A percentile compares a stretch with the other conserved stretches of the same genome.
Evolutionary conservation across 768 basidiomycete genomes (phyloP).

Genomic region (Leccinum longicurvipes): DNA sequence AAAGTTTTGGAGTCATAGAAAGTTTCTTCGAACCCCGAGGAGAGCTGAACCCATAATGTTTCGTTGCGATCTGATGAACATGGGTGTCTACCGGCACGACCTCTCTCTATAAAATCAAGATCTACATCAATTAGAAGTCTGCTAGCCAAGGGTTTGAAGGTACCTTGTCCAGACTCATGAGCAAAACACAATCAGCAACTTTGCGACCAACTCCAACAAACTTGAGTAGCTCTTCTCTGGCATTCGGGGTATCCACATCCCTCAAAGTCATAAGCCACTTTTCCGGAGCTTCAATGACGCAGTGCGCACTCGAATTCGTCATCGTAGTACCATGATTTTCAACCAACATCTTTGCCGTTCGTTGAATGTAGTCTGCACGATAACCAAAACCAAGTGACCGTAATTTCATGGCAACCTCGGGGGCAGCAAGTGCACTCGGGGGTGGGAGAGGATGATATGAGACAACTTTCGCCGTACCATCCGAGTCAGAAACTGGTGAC

Average conservation of each 20-base stretch:
- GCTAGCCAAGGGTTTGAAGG: slow-evolving; percentile 2
- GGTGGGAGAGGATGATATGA: slow-evolving; percentile 82
- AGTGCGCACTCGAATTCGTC: neutral
- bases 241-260: slow-evolving; percentile 45
- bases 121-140: slow-evolving; percentile 3
- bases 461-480: slow-evolving; percentile 30
- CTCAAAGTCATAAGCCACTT: slow-evolving; percentile 59
- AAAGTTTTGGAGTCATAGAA: slow-evolving; percentile 72
- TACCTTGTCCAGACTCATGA: slow-evolving; percentile 93
- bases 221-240: slow-evolving; percentile 72
- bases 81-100: slow-evolving; percentile 96
- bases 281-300: slow-evolving; percentile 47
- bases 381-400: slow-evolving; percentile 93
- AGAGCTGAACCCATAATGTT: slow-evolving; percentile 67
- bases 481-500: slow-evolving; percentile 27
- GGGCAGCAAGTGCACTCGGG: slow-evolving; percentile 60
- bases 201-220: slow-evolving; percentile 93
- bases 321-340: slow-evolving; percentile 42
- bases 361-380: slow-evolving; percentile 85
- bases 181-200: slow-evolving; percentile 90
- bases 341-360: slow-evolving; percentile 75
- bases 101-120: slow-evolving; percentile 50
- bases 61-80: slow-evolving; percentile 83
- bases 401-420: slow-evolving; percentile 58
- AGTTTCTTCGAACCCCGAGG: slow-evolving; percentile 41